phyloP scores from a whole-genome alignment of 768 basidiomycete genomes.

The Strobilomyces dryophilus region DNA sequence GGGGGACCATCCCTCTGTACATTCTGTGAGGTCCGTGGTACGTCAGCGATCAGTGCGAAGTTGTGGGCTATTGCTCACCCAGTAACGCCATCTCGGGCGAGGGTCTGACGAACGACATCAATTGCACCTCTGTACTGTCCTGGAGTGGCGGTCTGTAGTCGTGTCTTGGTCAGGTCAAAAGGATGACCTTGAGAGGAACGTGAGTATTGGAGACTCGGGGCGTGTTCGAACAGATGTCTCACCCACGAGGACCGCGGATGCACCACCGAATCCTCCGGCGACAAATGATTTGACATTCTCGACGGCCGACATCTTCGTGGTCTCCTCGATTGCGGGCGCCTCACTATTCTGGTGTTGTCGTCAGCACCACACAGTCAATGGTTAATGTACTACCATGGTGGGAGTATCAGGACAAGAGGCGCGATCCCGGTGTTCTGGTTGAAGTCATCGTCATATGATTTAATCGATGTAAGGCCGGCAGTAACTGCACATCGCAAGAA shows the following conservation, averaged over 20 bases:
- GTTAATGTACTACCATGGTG: constrained; percentile 24
- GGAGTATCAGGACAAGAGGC: constrained; percentile 10
- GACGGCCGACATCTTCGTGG: constrained; percentile 25
- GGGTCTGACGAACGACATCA: constrained; percentile 87
- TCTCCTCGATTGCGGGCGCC: constrained; percentile 15
- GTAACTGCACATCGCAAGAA: constrained; percentile 11
- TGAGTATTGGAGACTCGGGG: constrained; percentile 5
- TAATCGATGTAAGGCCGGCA: neutral
- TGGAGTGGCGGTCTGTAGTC: constrained; percentile 86
- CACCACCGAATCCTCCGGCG: constrained; percentile 90
- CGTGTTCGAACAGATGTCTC: constrained; percentile 22
- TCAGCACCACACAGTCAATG: neutral
- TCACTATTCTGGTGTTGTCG: constrained; percentile 22
- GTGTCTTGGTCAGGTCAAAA: constrained; percentile 95
- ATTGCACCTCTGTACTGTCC: constrained; percentile 89
- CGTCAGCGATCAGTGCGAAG: neutral
- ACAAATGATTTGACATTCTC: constrained; percentile 78
- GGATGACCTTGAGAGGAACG: constrained; percentile 69
- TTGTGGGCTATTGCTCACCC: constrained; percentile 52
- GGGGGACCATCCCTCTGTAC: constrained; percentile 92
- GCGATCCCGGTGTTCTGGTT: neutral
- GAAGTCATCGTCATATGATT: constrained; percentile 28
- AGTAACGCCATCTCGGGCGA: constrained; percentile 85
- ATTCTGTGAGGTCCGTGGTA: constrained; percentile 42
- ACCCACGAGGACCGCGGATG: constrained; percentile 87